A percentile compares a stretch with the other conserved stretches of the same genome.
phyloP scores from a whole-genome alignment of 371 early-diverging fungal genomes.

The Mortierella sp. region DNA sequence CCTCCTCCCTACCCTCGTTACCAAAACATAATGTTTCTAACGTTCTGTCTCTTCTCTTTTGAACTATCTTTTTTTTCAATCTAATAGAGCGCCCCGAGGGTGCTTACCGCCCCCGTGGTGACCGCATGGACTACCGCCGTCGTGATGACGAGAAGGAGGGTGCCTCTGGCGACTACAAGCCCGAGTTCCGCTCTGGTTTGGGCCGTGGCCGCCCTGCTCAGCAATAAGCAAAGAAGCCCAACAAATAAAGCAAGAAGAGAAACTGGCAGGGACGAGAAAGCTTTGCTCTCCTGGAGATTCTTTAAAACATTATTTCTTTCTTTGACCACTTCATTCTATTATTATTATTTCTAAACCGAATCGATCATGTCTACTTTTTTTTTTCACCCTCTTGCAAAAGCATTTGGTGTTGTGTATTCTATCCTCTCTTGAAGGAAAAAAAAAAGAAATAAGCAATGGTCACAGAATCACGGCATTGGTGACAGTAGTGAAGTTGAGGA shows the following conservation, averaged over 20 bases:
- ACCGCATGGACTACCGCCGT: slow-evolving; percentile 89
- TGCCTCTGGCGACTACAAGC: slow-evolving; percentile 92
- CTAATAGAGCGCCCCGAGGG: slow-evolving; percentile 57
- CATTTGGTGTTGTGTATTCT: not conserved
- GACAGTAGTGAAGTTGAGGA: too few relatives aligned
- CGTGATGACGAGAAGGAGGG: slow-evolving; percentile 91
- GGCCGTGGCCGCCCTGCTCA: slow-evolving; percentile 67
- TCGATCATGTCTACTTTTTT: not conserved
- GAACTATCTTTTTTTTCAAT: not conserved
- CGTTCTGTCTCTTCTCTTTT: not conserved
- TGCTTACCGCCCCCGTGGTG: slow-evolving; percentile 75
- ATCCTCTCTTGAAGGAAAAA: too few relatives aligned
- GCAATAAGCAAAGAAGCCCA: slow-evolving; percentile 24
- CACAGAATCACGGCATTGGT: too few relatives aligned
- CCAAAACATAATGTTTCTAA: slow-evolving; percentile 7
- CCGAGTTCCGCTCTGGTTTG: slow-evolving; percentile 93
- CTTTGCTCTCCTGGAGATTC: too few relatives aligned
- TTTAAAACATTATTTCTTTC: not conserved
- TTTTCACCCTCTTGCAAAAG: too few relatives aligned
- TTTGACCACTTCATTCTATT: not conserved
- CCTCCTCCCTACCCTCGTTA: not conserved
- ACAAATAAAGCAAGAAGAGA: too few relatives aligned
- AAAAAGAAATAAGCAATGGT: too few relatives aligned
- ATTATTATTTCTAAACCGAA: not conserved
- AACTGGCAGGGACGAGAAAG: too few relatives aligned